A percentile compares a stretch with the other conserved stretches of the same genome.
Evolutionary conservation across 2,329 filamentous ascomycete genomes (phyloP).

Genomic region (Fusarium mundagurra): DNA sequence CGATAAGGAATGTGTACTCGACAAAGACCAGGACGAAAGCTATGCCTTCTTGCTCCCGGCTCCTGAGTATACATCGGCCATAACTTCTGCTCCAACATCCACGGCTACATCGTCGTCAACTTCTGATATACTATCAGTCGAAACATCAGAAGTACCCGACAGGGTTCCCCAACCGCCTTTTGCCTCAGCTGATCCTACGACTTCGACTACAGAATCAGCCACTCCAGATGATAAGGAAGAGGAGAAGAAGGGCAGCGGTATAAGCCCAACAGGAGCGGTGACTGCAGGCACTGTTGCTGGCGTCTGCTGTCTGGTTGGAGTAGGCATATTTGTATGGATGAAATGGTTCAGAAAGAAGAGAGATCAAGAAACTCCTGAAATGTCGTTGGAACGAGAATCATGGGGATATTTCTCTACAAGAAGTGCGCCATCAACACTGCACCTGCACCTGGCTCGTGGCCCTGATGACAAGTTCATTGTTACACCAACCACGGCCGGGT

Average conservation of each 20-base stretch:
- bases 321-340: slow-evolving; percentile 41
- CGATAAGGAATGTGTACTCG: slow-evolving; percentile 30
- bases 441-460: slow-evolving; percentile 35
- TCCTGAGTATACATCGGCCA: slow-evolving; percentile 17
- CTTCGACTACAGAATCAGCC: slow-evolving; percentile 13
- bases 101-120: slow-evolving; percentile 2
- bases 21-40: slow-evolving; percentile 33
- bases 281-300: slow-evolving; percentile 39
- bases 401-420: slow-evolving; percentile 37
- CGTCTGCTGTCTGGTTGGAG: slow-evolving; percentile 33
- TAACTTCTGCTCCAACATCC: slow-evolving; percentile 4
- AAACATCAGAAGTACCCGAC: slow-evolving; percentile 32
- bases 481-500: slow-evolving; percentile 37
- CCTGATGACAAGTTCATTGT: slow-evolving; percentile 41
- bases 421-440: slow-evolving; percentile 26
- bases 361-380: neutral
- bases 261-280: slow-evolving; percentile 36
- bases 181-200: slow-evolving; percentile 2
- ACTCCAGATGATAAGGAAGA: slow-evolving; percentile 10
- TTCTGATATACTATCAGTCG: slow-evolving; percentile 23
- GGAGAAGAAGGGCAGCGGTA: slow-evolving; percentile 2
- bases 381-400: slow-evolving; percentile 13
- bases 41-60: slow-evolving; percentile 36
- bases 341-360: slow-evolving; percentile 39
- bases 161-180: slow-evolving; percentile 15